phyloP scores from a whole-genome alignment of 805 yeast species.

The Grigorovia jiainica region DNA sequence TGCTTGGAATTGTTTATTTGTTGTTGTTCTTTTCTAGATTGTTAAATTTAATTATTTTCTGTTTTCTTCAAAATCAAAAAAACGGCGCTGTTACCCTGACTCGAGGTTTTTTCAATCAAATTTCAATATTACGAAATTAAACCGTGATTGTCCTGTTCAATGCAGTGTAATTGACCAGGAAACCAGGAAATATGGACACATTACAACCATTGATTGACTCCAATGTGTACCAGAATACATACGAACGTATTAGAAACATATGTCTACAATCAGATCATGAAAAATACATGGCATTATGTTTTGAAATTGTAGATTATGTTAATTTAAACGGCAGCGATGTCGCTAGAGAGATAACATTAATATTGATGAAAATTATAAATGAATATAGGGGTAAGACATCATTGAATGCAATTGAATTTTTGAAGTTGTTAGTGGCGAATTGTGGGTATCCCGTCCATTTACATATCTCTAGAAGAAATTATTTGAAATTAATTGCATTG shows the following conservation, averaged over 20 bases:
- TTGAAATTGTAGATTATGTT: slow-evolving; percentile 86
- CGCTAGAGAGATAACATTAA: slow-evolving; percentile 86
- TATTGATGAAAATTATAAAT: slow-evolving; percentile 59
- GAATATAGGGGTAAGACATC: slow-evolving; percentile 57
- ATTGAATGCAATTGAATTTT: slow-evolving; percentile 64
- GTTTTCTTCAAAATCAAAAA: too few species aligned
- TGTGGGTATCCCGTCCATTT: slow-evolving; percentile 96
- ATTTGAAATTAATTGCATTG: slow-evolving; percentile 81
- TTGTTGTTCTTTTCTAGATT: not conserved
- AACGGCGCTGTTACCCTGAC: too few species aligned
- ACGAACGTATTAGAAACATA: not conserved
- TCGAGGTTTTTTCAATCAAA: too few species aligned
- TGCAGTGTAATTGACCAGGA: too few species aligned
- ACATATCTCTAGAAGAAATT: slow-evolving; percentile 88
- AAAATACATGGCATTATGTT: slow-evolving; percentile 47
- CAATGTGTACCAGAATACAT: not conserved
- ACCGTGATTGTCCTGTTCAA: too few species aligned
- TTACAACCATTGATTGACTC: too few species aligned
- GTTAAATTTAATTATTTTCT: not conserved
- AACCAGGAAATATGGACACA: too few species aligned
- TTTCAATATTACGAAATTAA: too few species aligned
- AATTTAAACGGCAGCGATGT: slow-evolving; percentile 85
- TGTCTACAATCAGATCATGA: not conserved
- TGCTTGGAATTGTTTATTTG: not conserved
- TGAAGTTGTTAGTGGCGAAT: slow-evolving; percentile 87